phyloP scores from a whole-genome alignment of 1,284 basidiomycete species.

The Mixia osmundae region DNA sequence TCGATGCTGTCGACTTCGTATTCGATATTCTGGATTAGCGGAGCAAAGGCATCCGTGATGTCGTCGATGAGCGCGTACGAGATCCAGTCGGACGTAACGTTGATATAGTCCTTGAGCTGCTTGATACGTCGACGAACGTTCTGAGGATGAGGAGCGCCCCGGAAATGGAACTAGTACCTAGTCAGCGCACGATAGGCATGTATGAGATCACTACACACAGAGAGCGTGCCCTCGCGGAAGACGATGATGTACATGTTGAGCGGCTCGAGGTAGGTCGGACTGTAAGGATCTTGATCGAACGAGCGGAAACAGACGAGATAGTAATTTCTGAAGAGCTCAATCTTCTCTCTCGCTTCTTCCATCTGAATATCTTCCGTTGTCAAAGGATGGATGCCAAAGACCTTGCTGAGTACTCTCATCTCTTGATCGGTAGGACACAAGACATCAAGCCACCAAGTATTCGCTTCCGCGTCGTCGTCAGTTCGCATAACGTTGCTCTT shows the following conservation, averaged over 20 bases:
- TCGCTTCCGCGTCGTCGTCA: slow-evolving; percentile 33
- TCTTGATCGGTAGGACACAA: slow-evolving; percentile 88
- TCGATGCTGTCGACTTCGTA: slow-evolving; percentile 99
- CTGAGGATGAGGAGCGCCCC: slow-evolving; percentile 88
- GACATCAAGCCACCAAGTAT: slow-evolving; percentile 96
- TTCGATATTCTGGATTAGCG: slow-evolving; percentile 93
- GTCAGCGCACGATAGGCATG: background rate
- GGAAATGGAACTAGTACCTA: slow-evolving; percentile 64
- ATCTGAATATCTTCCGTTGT: slow-evolving; percentile 99
- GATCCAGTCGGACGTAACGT: slow-evolving; percentile 98
- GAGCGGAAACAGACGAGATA: slow-evolving; percentile 98
- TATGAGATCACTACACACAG: slow-evolving; percentile 33
- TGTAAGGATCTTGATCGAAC: slow-evolving; percentile 97
- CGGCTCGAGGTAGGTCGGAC: slow-evolving; percentile 89
- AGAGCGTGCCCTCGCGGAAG: slow-evolving; percentile 90
- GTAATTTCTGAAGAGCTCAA: slow-evolving; percentile 95
- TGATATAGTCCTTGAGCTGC: slow-evolving; percentile 98
- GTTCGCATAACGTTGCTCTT: slow-evolving; percentile 23
- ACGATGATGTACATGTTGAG: slow-evolving; percentile 99
- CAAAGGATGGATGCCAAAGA: slow-evolving; percentile 88
- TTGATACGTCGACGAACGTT: slow-evolving; percentile 95
- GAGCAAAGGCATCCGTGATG: slow-evolving; percentile 97
- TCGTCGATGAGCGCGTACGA: slow-evolving; percentile 99
- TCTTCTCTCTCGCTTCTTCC: slow-evolving; percentile 98
- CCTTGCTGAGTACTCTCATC: slow-evolving; percentile 90